phyloP scores from a whole-genome alignment of 176 grass and related monocot species.

The Guadua angustifolia region DNA sequence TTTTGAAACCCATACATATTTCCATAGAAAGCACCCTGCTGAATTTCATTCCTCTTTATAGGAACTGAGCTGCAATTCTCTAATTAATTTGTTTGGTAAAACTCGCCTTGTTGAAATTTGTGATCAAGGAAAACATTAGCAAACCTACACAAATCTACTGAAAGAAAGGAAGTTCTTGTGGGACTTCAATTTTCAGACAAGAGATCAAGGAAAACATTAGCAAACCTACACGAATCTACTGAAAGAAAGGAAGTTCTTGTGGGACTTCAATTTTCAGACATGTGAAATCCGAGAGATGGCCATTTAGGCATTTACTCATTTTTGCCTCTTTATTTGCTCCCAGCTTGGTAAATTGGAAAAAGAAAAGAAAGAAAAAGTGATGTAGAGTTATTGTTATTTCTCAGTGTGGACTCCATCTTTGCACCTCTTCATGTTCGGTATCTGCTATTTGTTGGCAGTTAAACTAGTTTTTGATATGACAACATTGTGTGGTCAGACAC shows the following conservation, averaged over 20 bases:
- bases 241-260: background rate
- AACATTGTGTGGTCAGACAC: background rate
- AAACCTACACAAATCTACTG: background rate
- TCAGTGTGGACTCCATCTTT: conserved; percentile 26
- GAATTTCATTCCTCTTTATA: background rate
- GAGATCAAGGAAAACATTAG: background rate
- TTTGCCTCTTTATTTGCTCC: conserved; percentile 15
- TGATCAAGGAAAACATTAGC: conserved; percentile 3
- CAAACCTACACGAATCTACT: background rate
- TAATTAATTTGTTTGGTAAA: background rate
- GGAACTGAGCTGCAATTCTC: background rate
- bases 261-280: conserved; percentile 12
- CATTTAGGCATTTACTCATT: background rate
- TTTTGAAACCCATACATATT: background rate
- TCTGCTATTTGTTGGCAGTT: conserved; percentile 25
- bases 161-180: background rate
- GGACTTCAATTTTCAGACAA: conserved; percentile 6
- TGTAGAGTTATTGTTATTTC: conserved; percentile 20
- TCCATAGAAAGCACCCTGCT: background rate
- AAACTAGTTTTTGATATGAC: conserved; percentile 9
- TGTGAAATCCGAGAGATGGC: background rate
- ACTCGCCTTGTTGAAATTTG: background rate
- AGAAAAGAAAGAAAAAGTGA: background rate
- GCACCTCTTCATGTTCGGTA: conserved; percentile 16
- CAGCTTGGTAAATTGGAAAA: background rate